A percentile compares a stretch with the other conserved stretches of the same genome.
Conservation (phyloP, 139 green algal genomes). For the Pedinophyceae sp. region DNA sequence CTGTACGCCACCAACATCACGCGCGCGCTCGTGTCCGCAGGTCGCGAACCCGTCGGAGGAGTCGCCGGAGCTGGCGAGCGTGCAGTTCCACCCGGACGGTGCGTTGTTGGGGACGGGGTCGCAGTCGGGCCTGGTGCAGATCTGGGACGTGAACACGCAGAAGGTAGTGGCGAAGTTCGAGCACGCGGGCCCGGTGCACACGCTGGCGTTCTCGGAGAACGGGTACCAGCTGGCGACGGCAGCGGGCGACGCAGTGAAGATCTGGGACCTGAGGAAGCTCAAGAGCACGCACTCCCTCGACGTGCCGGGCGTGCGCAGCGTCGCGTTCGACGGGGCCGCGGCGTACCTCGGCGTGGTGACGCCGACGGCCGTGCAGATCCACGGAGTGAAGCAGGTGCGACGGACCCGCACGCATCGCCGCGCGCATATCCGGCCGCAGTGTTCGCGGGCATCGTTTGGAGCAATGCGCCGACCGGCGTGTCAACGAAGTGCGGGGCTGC, state of each 20-base stretch:
- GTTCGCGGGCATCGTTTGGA: constrained; percentile 4
- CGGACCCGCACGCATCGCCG: background rate
- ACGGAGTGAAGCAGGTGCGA: constrained; percentile 3
- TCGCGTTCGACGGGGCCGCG: constrained; percentile 5
- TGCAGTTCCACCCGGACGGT: constrained; percentile 67
- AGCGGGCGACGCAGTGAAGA: constrained; percentile 63
- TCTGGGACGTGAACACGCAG: constrained; percentile 79
- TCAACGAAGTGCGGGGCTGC: background rate
- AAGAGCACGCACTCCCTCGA: constrained; percentile 34
- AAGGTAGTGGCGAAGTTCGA: constrained; percentile 53
- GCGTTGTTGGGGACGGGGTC: constrained; percentile 71
- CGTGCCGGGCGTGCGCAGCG: background rate
- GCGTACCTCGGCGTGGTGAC: constrained; percentile 6
- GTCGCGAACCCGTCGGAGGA: constrained; percentile 5
- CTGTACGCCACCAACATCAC: background rate
- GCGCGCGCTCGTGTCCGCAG: background rate
- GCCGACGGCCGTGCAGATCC: constrained; percentile 1
- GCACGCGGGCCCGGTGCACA: constrained; percentile 38
- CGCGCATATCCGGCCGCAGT: constrained; percentile 2
- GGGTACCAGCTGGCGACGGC: constrained; percentile 78
- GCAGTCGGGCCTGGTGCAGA: constrained; percentile 33
- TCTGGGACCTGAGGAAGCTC: constrained; percentile 97
- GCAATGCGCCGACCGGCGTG: background rate
- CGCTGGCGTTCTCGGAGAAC: constrained; percentile 80
- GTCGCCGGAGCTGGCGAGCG: background rate